These are phyloP conservation scores for Incumbomyces delicatus DNA, from an alignment of 2,329 filamentous ascomycete species.

Conservation along the genomic window DNA sequence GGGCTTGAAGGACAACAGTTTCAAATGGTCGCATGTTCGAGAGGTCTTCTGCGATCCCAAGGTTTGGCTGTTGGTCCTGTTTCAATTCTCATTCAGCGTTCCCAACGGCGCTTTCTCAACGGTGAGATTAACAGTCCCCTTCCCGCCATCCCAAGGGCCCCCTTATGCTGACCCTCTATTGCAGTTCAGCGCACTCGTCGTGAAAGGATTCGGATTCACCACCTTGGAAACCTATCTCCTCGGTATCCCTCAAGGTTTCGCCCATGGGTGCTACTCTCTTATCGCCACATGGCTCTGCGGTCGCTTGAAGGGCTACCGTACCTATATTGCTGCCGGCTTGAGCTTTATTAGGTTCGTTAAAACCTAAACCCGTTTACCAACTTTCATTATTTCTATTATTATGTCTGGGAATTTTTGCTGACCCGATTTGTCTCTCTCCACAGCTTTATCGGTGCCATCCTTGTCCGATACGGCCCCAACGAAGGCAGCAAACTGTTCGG, in stretches of 20 bases:
- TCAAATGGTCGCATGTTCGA: slow-evolving; percentile 34
- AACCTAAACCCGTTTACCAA: too few relatives aligned
- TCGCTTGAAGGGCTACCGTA: not conserved
- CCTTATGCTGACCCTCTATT: too few relatives aligned
- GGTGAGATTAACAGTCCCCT: too few relatives aligned
- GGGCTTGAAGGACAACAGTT: slow-evolving; percentile 32
- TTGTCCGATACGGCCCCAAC: slow-evolving; percentile 10
- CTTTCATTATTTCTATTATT: too few relatives aligned
- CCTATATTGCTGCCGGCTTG: slow-evolving; percentile 3
- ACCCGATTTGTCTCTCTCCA: too few relatives aligned
- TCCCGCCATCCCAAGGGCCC: too few relatives aligned
- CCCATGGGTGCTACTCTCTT: not conserved
- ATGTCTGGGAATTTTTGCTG: too few relatives aligned
- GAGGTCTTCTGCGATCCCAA: slow-evolving; percentile 24
- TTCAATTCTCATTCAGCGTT: slow-evolving; percentile 20
- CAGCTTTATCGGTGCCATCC: not conserved
- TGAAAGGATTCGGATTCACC: slow-evolving; percentile 7
- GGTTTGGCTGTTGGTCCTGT: slow-evolving; percentile 17
- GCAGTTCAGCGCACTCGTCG: slow-evolving; percentile 6
- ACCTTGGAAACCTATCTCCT: slow-evolving; percentile 7
- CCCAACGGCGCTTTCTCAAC: slow-evolving; percentile 27
- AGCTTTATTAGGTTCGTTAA: slow-evolving; percentile 3
- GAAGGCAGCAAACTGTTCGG: slow-evolving; percentile 10
- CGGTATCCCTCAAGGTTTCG: slow-evolving; percentile 7
- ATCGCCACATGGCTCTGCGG: slow-evolving; percentile 6